These are phyloP conservation scores for Fraxinus cuspidata DNA, from an alignment of 257 asterid species.

Conservation along the genomic window DNA sequence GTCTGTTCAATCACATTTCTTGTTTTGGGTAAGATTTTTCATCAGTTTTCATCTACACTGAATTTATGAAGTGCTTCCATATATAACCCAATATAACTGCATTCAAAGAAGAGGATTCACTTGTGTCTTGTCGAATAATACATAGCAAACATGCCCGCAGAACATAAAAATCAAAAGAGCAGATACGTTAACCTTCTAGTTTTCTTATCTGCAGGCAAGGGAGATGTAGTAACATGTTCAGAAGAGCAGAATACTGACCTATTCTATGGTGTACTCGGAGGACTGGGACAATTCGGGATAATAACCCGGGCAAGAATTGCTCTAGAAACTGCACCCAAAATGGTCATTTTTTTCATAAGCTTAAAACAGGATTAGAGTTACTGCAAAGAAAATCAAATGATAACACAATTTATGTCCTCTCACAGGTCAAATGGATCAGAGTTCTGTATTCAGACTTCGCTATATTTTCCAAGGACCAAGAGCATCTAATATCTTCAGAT, in stretches of 20 bases:
- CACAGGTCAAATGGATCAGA: slow-evolving; percentile 19
- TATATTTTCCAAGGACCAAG: not conserved
- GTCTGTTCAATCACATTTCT: too few relatives aligned
- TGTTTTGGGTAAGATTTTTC: too few relatives aligned
- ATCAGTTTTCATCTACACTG: too few relatives aligned
- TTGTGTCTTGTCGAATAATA: not conserved
- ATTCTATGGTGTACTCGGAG: slow-evolving; percentile 49
- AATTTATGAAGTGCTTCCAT: not conserved
- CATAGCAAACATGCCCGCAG: not conserved
- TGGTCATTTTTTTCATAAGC: not conserved
- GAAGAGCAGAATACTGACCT: slow-evolving; percentile 47
- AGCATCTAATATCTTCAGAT: slow-evolving; percentile 11
- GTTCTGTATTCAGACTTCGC: slow-evolving; percentile 11
- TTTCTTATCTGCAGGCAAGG: slow-evolving; percentile 35
- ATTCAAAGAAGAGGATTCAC: not conserved
- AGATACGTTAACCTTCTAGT: not conserved
- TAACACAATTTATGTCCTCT: not conserved
- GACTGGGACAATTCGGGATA: slow-evolving; percentile 55
- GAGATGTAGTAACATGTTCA: slow-evolving; percentile 48
- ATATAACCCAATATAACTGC: not conserved
- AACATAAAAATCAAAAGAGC: not conserved
- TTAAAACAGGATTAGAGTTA: not conserved
- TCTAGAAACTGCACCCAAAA: slow-evolving; percentile 29
- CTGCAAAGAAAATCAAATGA: not conserved
- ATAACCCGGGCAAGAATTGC: slow-evolving; percentile 50